phyloP scores from a whole-genome alignment of 2,329 filamentous ascomycete species.

The Monilinia fructicola region DNA sequence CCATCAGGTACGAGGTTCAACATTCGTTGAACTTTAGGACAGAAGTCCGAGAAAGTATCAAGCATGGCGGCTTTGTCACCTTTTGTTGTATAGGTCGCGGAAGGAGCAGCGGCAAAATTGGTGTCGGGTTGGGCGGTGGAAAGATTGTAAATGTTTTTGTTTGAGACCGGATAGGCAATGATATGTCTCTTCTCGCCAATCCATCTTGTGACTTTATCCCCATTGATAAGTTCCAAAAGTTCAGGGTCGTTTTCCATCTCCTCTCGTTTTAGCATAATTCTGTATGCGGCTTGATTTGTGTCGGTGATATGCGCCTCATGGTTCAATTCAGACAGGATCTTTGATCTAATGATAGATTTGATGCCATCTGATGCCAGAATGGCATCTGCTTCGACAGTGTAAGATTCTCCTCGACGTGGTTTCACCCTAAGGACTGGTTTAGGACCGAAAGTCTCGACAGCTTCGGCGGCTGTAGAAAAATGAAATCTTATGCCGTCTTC shows the following conservation, averaged over 20 bases:
- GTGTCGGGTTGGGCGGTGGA: constrained; percentile 61
- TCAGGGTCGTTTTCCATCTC: constrained; percentile 68
- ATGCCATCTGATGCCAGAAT: constrained; percentile 57
- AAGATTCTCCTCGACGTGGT: constrained; percentile 53
- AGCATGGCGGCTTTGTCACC: constrained; percentile 62
- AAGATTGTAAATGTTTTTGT: constrained; percentile 64
- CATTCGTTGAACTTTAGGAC: constrained; percentile 58
- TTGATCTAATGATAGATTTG: constrained; percentile 51
- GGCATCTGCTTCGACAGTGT: constrained; percentile 53
- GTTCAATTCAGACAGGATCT: constrained; percentile 54
- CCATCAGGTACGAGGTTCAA: constrained; percentile 59
- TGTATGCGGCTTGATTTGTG: constrained; percentile 75
- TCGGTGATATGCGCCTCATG: constrained; percentile 55
- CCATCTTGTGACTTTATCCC: constrained; percentile 69
- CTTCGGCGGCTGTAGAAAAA: constrained; percentile 58
- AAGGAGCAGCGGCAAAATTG: constrained; percentile 58
- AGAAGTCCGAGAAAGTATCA: constrained; percentile 61
- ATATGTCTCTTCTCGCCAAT: constrained; percentile 74
- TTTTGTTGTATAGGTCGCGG: constrained; percentile 61
- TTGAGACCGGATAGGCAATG: constrained; percentile 73
- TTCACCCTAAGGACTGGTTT: constrained; percentile 59
- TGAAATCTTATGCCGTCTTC: constrained; percentile 66
- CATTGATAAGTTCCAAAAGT: constrained; percentile 56
- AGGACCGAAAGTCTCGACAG: constrained; percentile 59
- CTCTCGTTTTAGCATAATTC: constrained; percentile 70